phyloP scores from a whole-genome alignment of 2,329 filamentous ascomycete genomes.

The Penicillium rolfsii region DNA sequence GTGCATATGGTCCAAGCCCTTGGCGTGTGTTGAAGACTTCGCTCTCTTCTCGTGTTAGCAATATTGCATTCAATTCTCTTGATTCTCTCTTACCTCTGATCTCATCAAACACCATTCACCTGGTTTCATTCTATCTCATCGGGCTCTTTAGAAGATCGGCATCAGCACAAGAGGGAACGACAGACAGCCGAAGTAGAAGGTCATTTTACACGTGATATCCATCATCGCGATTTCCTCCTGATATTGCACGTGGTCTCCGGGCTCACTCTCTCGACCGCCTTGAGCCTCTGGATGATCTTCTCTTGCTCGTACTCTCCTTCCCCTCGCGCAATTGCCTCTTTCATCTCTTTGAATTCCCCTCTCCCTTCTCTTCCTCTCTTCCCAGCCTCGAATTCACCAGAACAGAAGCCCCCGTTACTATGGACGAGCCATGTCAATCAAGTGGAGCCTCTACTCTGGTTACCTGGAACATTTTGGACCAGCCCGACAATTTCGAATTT shows the following conservation, averaged over 20 bases:
- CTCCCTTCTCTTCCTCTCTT: not conserved
- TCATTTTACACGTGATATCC: not conserved
- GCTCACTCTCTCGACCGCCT: not conserved
- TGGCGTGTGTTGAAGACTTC: not conserved
- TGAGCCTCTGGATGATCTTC: not conserved
- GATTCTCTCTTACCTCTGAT: conserved; percentile 3
- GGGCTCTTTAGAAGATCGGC: not conserved
- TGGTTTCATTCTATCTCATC: not conserved
- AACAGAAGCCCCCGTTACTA: not conserved
- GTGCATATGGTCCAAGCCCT: not conserved
- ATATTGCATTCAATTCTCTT: not conserved
- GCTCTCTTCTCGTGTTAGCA: not conserved
- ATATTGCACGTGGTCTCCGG: too few species aligned
- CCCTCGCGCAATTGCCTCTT: not conserved
- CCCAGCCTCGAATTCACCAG: not conserved
- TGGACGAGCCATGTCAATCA: not conserved
- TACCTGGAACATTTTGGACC: not conserved
- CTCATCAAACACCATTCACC: not conserved
- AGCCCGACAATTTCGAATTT: not conserved
- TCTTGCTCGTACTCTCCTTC: not conserved
- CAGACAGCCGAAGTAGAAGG: too few species aligned
- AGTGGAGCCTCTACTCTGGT: not conserved
- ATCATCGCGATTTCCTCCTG: not conserved
- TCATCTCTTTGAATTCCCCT: not conserved
- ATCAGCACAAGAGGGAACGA: not conserved